phyloP scores from a whole-genome alignment of 1,139 yeast species.

The Lodderomyces metapsilosis region DNA sequence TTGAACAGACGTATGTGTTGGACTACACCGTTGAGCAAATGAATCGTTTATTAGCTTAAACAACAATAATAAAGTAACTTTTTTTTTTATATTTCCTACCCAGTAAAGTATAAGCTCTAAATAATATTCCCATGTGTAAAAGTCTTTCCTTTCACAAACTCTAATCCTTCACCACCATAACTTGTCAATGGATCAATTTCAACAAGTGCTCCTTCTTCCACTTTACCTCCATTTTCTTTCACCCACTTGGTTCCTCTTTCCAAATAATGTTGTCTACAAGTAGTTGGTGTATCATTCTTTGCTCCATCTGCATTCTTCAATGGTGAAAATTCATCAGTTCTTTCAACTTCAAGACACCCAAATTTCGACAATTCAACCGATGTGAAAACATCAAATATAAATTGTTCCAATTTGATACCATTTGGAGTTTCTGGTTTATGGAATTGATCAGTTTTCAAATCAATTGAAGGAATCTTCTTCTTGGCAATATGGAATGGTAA shows the following conservation, averaged over 20 bases:
- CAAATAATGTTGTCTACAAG: conserved; percentile 69
- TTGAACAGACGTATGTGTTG: conserved; percentile 80
- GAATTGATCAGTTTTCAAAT: conserved; percentile 45
- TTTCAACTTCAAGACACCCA: conserved; percentile 89
- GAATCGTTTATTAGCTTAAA: conserved; percentile 40
- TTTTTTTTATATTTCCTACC: background rate
- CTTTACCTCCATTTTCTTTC: conserved; percentile 59
- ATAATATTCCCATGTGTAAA: conserved; percentile 44
- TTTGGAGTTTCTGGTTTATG: conserved; percentile 71
- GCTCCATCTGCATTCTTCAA: conserved; percentile 89
- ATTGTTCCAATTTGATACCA: conserved; percentile 94
- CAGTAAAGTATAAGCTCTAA: conserved; percentile 14
- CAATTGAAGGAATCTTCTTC: conserved; percentile 76
- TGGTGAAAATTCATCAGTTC: conserved; percentile 87
- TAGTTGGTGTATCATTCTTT: conserved; percentile 77
- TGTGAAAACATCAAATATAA: conserved; percentile 94
- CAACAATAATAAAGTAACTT: too few relatives aligned
- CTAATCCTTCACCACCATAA: conserved; percentile 84
- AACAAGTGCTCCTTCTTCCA: conserved; percentile 52
- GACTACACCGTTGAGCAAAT: conserved; percentile 84
- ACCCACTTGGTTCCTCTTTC: conserved; percentile 79
- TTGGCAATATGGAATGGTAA: conserved; percentile 92
- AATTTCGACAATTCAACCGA: conserved; percentile 69
- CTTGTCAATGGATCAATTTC: conserved; percentile 77
- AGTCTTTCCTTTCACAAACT: conserved; percentile 50